Conservation (phyloP, 306 rosid genomes). For the Dalbergia cochinchinensis region DNA sequence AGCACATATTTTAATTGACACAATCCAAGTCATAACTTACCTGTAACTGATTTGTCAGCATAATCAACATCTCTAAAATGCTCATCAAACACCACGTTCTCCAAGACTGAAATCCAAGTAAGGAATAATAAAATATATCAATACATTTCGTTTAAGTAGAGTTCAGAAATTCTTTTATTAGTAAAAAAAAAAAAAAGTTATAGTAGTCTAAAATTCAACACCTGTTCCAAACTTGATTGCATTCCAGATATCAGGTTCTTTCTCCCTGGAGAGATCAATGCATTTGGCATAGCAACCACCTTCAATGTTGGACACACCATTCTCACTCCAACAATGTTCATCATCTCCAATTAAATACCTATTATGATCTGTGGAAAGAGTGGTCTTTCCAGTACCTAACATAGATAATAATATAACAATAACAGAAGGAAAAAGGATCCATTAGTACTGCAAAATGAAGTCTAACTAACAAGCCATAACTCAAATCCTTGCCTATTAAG, state of each 20-base stretch:
- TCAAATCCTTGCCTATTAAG: no score
- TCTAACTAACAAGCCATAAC: neutral
- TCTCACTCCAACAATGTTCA: conserved; percentile 89
- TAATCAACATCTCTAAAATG: conserved; percentile 78
- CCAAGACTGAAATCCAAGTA: conserved; percentile 63
- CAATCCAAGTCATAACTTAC: conserved; percentile 44
- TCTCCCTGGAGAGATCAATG: conserved; percentile 80
- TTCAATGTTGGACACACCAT: conserved; percentile 90
- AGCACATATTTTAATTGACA: neutral
- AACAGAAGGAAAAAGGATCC: neutral
- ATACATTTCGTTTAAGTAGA: neutral
- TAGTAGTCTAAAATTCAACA: conserved; percentile 23
- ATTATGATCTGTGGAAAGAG: conserved; percentile 83
- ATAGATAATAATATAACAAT: conserved; percentile 11
- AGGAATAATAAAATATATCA: neutral
- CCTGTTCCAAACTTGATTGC: conserved; percentile 95
- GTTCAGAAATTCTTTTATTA: neutral
- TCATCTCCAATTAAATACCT: conserved; percentile 87
- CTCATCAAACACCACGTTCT: conserved; percentile 86
- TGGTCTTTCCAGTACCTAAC: conserved; percentile 88
- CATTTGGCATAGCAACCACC: conserved; percentile 98
- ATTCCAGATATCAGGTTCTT: conserved; percentile 92
- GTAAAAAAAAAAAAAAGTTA: neutral
- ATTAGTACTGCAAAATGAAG: neutral
- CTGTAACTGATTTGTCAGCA: conserved; percentile 84